These are phyloP conservation scores for Phragmites australis DNA, from an alignment of 176 grass and related monocot genomes.

Conservation along the genomic window DNA sequence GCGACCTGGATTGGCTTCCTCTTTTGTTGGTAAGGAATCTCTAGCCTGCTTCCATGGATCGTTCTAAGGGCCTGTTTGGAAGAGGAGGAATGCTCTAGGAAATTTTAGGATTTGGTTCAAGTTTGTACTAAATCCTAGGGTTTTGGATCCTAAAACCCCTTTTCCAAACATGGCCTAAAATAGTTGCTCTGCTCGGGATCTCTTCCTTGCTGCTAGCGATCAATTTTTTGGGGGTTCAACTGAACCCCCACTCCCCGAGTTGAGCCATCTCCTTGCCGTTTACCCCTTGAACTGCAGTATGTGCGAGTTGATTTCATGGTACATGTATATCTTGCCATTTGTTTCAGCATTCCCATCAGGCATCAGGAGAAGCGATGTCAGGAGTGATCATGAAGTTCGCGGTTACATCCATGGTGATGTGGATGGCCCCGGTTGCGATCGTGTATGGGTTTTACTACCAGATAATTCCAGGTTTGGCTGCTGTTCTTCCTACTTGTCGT, in stretches of 20 bases:
- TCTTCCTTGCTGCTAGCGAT: not conserved
- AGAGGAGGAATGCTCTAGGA: no score
- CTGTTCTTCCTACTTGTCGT: not conserved
- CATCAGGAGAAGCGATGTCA: slow-evolving; percentile 52
- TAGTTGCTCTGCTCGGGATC: not conserved
- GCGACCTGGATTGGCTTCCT: not conserved
- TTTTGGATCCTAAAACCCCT: no score
- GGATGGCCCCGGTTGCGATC: slow-evolving; percentile 73
- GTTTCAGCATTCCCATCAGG: slow-evolving; percentile 3
- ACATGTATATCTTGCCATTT: no score
- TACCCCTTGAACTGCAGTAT: not conserved
- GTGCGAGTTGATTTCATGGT: not conserved
- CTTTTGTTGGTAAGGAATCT: slow-evolving; percentile 7
- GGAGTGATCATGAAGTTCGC: slow-evolving; percentile 75
- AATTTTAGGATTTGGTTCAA: no score
- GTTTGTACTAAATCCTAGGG: no score
- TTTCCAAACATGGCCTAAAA: no score
- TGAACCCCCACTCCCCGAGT: no score
- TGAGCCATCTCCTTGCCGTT: no score
- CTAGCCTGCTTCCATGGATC: not conserved
- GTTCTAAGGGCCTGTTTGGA: no score
- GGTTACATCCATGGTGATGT: slow-evolving; percentile 80
- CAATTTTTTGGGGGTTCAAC: not conserved
- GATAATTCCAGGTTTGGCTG: slow-evolving; percentile 71
- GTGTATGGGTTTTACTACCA: slow-evolving; percentile 80